Conservation (phyloP, 768 basidiomycete species). For the Lentinula sp. region DNA sequence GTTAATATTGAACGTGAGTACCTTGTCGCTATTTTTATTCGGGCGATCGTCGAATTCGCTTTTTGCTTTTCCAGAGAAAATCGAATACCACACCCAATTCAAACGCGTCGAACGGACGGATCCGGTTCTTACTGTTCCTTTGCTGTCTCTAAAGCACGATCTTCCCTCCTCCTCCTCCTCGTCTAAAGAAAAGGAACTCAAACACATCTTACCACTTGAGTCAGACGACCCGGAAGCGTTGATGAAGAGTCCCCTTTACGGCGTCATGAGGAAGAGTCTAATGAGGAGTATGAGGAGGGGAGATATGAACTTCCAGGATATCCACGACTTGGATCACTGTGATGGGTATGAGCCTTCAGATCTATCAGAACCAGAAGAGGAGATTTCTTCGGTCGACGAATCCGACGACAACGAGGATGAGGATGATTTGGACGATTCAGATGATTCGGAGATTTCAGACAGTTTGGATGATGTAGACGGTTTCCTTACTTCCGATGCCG, state of each 20-base stretch:
- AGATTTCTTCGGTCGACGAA: neutral
- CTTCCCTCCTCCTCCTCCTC: constrained; percentile 50
- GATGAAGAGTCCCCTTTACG: constrained; percentile 59
- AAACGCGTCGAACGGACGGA: constrained; percentile 67
- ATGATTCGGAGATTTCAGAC: neutral
- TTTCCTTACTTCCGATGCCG: neutral
- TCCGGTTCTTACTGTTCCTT: constrained; percentile 35
- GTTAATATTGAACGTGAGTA: constrained; percentile 72
- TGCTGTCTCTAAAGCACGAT: constrained; percentile 23
- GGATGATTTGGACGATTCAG: neutral
- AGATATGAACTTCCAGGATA: neutral
- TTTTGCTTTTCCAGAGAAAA: constrained; percentile 48
- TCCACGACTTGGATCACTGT: neutral
- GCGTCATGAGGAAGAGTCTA: constrained; percentile 26
- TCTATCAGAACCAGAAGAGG: neutral
- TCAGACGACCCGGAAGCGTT: constrained; percentile 63
- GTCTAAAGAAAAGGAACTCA: constrained; percentile 45
- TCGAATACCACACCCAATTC: constrained; percentile 73
- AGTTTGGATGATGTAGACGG: neutral
- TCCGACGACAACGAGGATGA: neutral
- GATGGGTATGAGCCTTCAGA: neutral
- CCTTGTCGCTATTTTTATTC: neutral
- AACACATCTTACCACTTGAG: constrained; percentile 72
- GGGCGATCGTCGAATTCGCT: neutral
- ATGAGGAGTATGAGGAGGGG: neutral